phyloP scores from a whole-genome alignment of 2,329 filamentous ascomycete species.

The Pseudogymnoascus sp. region DNA sequence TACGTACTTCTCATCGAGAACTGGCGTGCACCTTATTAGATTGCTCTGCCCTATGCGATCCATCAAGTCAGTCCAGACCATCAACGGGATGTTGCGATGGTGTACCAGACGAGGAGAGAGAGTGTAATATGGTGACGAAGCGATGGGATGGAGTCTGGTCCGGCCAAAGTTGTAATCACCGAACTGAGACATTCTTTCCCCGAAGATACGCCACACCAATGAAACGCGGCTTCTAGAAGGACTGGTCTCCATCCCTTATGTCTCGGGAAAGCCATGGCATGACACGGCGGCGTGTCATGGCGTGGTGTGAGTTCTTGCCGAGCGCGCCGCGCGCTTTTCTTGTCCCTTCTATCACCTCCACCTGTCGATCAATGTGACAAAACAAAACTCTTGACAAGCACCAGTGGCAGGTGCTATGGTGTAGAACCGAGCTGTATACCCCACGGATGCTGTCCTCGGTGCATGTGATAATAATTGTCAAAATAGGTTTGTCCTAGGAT shows the following conservation, averaged over 20 bases:
- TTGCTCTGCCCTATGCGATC: not conserved
- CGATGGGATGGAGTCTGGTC: not conserved
- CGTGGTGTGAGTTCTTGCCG: not conserved
- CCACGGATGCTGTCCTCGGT: not conserved
- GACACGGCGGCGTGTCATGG: not conserved
- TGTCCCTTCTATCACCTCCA: not conserved
- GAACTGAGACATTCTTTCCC: not conserved
- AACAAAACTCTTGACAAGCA: not conserved
- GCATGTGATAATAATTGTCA: not conserved
- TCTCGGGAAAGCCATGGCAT: not conserved
- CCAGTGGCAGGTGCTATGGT: not conserved
- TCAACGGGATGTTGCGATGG: not conserved
- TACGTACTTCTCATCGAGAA: not conserved
- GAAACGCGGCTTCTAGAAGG: not conserved
- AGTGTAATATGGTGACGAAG: not conserved
- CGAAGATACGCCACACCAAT: not conserved
- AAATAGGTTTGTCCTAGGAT: not conserved
- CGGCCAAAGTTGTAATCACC: not conserved
- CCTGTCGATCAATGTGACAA: not conserved
- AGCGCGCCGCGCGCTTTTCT: not conserved
- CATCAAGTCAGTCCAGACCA: not conserved
- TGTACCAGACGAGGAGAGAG: not conserved
- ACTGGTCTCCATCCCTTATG: not conserved
- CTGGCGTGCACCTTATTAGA: slow-evolving; percentile 4
- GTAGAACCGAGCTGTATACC: not conserved